A percentile compares a stretch with the other conserved stretches of the same genome.
Conservation (phyloP, 148 eudicot species). For the Chenopodium suecicum region DNA sequence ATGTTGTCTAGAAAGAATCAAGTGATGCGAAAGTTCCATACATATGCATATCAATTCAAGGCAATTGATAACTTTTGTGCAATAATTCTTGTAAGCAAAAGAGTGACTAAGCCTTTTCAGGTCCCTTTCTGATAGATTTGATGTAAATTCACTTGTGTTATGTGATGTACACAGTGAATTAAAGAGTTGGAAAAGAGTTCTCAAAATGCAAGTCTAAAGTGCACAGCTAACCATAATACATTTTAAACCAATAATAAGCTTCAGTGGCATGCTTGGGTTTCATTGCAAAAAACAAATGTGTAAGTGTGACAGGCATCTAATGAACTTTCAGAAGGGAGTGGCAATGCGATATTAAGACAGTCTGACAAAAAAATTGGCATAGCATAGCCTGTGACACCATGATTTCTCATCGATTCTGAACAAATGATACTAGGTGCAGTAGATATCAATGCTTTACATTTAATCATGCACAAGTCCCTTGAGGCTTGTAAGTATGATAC, state of each 20-base stretch:
- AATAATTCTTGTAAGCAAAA: not conserved
- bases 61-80: not conserved
- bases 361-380: slow-evolving; percentile 36
- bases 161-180: not conserved
- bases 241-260: slow-evolving; percentile 63
- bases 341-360: no score
- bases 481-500: not conserved
- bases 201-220: not conserved
- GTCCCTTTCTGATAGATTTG: slow-evolving; percentile 52
- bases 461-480: not conserved
- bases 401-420: no score
- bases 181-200: not conserved
- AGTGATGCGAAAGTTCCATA: no score
- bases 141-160: slow-evolving; percentile 29
- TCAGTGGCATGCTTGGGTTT: slow-evolving; percentile 81
- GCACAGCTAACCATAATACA: slow-evolving; percentile 51
- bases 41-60: not conserved
- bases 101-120: slow-evolving; percentile 45
- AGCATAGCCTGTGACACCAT: slow-evolving; percentile 44
- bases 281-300: slow-evolving; percentile 55
- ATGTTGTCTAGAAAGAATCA: no score
- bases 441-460: no score
- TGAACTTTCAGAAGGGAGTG: no score
- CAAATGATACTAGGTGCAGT: no score
- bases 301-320: slow-evolving; percentile 39